Conservation (phyloP, 345 rosid genomes). For the Dimocarpus longan region DNA sequence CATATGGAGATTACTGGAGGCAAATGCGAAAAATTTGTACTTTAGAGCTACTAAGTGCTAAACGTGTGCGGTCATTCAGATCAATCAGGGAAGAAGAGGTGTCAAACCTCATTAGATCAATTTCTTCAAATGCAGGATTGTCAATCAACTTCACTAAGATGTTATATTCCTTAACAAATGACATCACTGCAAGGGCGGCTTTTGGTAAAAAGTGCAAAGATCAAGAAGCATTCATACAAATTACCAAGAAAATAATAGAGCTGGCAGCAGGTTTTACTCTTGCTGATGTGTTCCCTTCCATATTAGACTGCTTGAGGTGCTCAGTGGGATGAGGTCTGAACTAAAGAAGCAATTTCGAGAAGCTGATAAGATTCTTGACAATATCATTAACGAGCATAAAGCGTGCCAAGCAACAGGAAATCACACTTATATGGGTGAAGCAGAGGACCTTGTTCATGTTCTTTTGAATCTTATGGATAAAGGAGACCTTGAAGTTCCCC, state of each 20-base stretch:
- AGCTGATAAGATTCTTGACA: constrained; percentile 12
- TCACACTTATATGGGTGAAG: too few relatives aligned
- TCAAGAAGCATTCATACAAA: not conserved
- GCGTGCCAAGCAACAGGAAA: not conserved
- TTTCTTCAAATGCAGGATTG: not conserved
- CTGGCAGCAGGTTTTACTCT: not conserved
- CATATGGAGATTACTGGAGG: constrained; percentile 13
- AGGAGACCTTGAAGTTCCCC: too few relatives aligned
- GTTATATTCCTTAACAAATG: not conserved
- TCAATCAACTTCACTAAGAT: not conserved
- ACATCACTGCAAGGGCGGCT: not conserved
- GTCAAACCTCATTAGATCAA: not conserved
- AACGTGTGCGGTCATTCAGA: constrained; percentile 4
- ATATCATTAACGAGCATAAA: constrained; percentile 14
- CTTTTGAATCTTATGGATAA: too few relatives aligned
- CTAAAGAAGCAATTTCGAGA: not conserved
- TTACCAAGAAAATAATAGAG: not conserved
- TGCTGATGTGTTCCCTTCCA: constrained; percentile 10
- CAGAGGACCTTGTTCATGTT: too few relatives aligned
- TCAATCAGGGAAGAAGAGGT: constrained; percentile 11
- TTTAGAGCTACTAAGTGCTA: not conserved
- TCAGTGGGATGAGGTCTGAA: constrained; percentile 11
- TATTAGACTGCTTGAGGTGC: not conserved
- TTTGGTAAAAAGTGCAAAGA: not conserved
- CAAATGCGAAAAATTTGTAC: constrained; percentile 8